A percentile compares a stretch with the other conserved stretches of the same genome.
phyloP scores from a whole-genome alignment of 2,329 filamentous ascomycete genomes.

The Niveomyces coronatus region DNA sequence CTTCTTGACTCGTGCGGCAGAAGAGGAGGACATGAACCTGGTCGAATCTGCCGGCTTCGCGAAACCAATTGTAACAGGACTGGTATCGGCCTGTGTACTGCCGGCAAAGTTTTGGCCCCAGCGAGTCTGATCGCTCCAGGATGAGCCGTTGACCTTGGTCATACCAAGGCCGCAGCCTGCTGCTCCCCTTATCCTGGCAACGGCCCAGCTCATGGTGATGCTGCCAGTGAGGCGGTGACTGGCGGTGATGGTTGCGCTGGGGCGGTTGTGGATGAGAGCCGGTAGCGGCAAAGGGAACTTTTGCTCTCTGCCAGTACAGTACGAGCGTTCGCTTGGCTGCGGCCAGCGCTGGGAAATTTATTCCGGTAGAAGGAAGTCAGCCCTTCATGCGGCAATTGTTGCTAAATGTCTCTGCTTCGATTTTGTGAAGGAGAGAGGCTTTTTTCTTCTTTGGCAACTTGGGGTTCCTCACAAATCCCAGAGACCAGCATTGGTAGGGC shows the following conservation, averaged over 20 bases:
- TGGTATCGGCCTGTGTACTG: background rate
- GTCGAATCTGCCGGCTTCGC: conserved; percentile 8
- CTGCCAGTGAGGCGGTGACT: conserved; percentile 10
- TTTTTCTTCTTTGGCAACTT: too few relatives aligned
- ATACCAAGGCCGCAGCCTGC: conserved; percentile 17
- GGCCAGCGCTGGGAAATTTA: too few relatives aligned
- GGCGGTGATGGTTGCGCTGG: background rate
- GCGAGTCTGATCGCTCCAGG: conserved; percentile 5
- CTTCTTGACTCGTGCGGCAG: conserved; percentile 21
- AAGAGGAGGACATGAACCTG: conserved; percentile 20
- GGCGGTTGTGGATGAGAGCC: background rate
- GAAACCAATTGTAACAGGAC: conserved; percentile 9
- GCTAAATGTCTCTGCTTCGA: background rate
- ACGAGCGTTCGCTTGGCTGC: conserved; percentile 6
- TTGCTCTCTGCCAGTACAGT: background rate
- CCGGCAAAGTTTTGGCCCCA: conserved; percentile 4
- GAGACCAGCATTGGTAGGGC: background rate
- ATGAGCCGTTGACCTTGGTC: conserved; percentile 1
- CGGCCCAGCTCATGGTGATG: conserved; percentile 29
- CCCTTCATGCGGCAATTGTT: conserved; percentile 2
- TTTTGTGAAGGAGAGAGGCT: background rate
- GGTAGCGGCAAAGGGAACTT: background rate
- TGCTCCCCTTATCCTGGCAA: conserved; percentile 30
- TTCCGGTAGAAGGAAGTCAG: too few relatives aligned
- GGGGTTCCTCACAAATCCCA: too few relatives aligned